Base-by-base conservation (phyloP, 176 grass and related monocot genomes). In the Ananas comosus region DNA sequence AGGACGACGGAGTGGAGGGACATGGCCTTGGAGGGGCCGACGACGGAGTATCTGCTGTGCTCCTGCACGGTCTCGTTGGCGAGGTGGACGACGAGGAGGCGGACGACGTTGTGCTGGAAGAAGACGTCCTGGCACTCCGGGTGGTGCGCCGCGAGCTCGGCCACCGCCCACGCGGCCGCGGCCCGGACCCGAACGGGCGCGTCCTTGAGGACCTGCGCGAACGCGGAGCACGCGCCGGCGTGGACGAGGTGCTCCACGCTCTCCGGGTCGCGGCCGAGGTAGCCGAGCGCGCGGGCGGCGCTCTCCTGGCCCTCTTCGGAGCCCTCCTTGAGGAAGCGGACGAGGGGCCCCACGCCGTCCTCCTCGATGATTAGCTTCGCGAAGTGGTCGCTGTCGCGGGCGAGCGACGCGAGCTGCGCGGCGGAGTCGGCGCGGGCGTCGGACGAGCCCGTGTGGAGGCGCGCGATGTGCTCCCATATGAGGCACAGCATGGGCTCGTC, bases 41-140 rank as follows among this genome's bases (percentile, higher is more conserved):
- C 66, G 59, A 91, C 70, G 33, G 82, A 76, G 80, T 97, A 92
- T 72, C 90, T 92, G 83, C 81, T 87, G 78, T 97, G 93, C 77
- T 97, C 93, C 78, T 97, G 89, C n/a, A 92, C 85, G 2, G 92
- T 91, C 78, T 96, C 92, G 67, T 91, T 87, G 3, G 88, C 92
- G 79, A 96, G 78, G 51, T 92, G 93, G 48, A 79, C 77, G 51
- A 97, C 87, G 13, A 97, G 89, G 13, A 97, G 83, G 29, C 89
- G 88, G 67, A 92, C 68, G 14, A 85, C 89, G 27, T 90, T 88
- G 82, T 80, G 80, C 82, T 92, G 84, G 21, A 81, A 63, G 77
- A 97, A 97, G 17, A 87, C 78, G 70, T 92, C 86, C 75, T 90
- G 93, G 59, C 66, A 90, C 49, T 86, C 87, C 1, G 89, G 93